Conservation (phyloP, 371 early-diverging fungal genomes). For the Apophysomyces elegans region DNA sequence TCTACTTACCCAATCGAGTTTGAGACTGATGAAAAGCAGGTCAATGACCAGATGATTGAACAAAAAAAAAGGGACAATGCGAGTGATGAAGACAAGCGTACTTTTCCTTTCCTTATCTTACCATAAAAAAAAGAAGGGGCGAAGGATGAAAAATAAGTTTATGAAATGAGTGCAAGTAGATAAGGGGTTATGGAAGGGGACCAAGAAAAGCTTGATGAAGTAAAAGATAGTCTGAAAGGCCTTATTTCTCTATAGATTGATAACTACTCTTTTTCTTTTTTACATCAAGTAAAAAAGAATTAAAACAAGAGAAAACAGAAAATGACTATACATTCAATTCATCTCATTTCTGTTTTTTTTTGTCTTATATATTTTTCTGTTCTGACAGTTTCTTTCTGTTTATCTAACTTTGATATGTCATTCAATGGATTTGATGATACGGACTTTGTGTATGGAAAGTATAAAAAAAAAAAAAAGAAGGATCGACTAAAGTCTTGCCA, state of each 20-base stretch:
- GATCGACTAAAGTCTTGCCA: too few relatives aligned
- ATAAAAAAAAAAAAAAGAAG: too few relatives aligned
- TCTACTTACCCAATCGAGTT: slow-evolving; percentile 3
- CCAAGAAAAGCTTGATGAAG: neutral
- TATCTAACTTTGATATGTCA: too few relatives aligned
- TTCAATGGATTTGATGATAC: too few relatives aligned
- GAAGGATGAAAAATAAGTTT: slow-evolving; percentile 6
- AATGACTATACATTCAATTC: too few relatives aligned
- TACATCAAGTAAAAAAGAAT: too few relatives aligned
- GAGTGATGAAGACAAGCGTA: slow-evolving; percentile 9
- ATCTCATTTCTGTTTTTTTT: too few relatives aligned
- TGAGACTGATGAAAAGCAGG: slow-evolving; percentile 5
- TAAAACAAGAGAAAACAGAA: too few relatives aligned
- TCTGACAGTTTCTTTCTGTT: too few relatives aligned
- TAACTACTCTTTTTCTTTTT: too few relatives aligned
- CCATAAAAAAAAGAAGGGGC: slow-evolving; percentile 2
- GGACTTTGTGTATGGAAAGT: too few relatives aligned
- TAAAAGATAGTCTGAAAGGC: neutral
- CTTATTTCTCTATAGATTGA: neutral
- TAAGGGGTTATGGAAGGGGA: slow-evolving; percentile 5
- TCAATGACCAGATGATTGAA: slow-evolving; percentile 9
- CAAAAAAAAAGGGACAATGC: slow-evolving; percentile 8
- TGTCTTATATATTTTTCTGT: too few relatives aligned
- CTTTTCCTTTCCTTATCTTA: slow-evolving; percentile 9
- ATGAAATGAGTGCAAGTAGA: slow-evolving; percentile 2